Evolutionary conservation across 2,329 filamentous ascomycete genomes (phyloP).

Genomic region (Diaporthe batatas): DNA sequence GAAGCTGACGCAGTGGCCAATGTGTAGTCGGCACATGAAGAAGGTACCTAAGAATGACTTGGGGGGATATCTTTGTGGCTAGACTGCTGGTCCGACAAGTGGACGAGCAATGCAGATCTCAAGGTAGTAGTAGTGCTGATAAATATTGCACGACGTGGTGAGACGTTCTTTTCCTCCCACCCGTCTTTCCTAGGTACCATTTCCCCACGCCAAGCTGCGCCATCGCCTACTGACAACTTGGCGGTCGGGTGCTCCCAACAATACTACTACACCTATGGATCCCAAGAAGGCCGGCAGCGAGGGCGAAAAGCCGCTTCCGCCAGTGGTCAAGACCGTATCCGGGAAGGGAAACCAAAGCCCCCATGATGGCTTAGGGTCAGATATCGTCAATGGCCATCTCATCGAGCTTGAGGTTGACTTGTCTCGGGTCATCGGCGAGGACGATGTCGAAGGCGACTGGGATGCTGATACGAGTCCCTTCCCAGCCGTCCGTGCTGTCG

Average conservation of each 20-base stretch:
- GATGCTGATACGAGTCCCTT: slow-evolving; percentile 51
- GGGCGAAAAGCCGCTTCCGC: slow-evolving; percentile 23
- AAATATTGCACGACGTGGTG: slow-evolving; percentile 8
- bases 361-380: slow-evolving; percentile 21
- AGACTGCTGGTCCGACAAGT: neutral
- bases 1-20: neutral
- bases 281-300: slow-evolving; percentile 26
- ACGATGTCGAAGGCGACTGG: slow-evolving; percentile 50
- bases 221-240: slow-evolving; percentile 4
- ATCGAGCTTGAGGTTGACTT: slow-evolving; percentile 51
- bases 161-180: neutral
- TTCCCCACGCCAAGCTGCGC: slow-evolving; percentile 17
- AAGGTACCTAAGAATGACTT: neutral
- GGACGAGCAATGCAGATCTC: neutral
- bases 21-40: neutral
- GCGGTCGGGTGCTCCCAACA: neutral
- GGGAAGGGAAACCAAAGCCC: slow-evolving; percentile 28
- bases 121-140: neutral
- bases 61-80: neutral
- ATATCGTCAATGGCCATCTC: slow-evolving; percentile 47
- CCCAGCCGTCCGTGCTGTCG: slow-evolving; percentile 50
- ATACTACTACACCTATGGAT: slow-evolving; percentile 19
- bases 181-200: neutral
- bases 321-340: neutral
- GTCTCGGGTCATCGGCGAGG: slow-evolving; percentile 46